Evolutionary conservation across 495 filamentous ascomycete species (phyloP), one percentile per base, ranked within the genome.

Genomic region (Annulohypoxylon nitens): DNA sequence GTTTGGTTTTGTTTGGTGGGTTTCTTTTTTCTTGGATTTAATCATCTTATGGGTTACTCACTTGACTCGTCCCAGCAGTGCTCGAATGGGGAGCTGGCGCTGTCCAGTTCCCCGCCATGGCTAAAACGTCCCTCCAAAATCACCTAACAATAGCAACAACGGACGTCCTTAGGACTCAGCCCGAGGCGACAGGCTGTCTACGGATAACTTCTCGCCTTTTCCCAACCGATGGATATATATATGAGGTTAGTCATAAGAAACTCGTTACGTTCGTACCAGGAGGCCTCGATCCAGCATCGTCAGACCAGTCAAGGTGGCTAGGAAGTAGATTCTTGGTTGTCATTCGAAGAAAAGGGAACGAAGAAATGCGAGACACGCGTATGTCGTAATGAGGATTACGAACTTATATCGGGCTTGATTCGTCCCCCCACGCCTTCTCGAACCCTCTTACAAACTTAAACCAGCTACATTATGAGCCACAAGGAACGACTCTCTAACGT

Each of bases 41-140:
- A 48, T 3, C 4, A 25, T 61, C 9, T 14, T 4, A 1, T 45
- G 18, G 10, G 25, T 36, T 9, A 25, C 61, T 48, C 65, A 69
- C 65, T 43, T 73, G 64, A 23, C 50, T 67, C 47, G 58, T 4
- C 30, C 55, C 69, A 48, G 55, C 1, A 2, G 14, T 33, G 14
- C 41, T 67, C 50, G 48, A 64, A 2, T 70, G 48, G 51, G 66
- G 66, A 59, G 57, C 37, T n/a, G 66, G 62, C 11, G 71, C 53
- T 12, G 71, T 74, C 71, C 61, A 74, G 61, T 70, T 74, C 48
- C 71, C 71, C 57, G 71, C 11, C 71, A 64, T 67, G 10, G 14
- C 47, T 59, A 7, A 8, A 26, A 54, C 30, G 11, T 74, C 25
- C 45, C 47, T 66, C 25, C 5, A 7, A 58, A 61, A 3, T 30